These are phyloP conservation scores for Backusella westeae DNA, from an alignment of 192 early-diverging fungal genomes.

Conservation along the genomic window DNA sequence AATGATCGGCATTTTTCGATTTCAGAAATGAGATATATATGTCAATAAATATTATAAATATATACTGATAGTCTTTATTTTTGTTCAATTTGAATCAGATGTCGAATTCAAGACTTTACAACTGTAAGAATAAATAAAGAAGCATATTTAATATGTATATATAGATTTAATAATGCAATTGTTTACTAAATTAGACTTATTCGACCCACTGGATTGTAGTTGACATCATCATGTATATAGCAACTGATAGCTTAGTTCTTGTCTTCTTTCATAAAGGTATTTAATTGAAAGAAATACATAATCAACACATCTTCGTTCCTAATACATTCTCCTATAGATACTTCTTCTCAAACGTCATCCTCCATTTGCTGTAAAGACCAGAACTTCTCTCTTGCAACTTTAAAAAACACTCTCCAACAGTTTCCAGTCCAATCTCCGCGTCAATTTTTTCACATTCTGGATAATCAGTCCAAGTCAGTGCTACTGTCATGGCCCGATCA, in stretches of 20 bases:
- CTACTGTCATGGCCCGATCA: constrained; percentile 13
- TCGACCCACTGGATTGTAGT: constrained; percentile 21
- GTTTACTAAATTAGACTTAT: constrained; percentile 5
- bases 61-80: not conserved
- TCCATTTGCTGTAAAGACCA: constrained; percentile 3
- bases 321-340: not conserved
- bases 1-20: not conserved
- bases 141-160: not conserved
- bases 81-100: constrained; percentile 7
- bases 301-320: not conserved
- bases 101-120: constrained; percentile 15
- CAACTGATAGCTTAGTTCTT: constrained; percentile 21
- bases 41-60: not conserved
- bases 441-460: constrained; percentile 17
- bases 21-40: not conserved
- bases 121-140: constrained; percentile 1
- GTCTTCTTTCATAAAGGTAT: constrained; percentile 25
- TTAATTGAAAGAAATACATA: constrained; percentile 6
- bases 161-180: constrained; percentile 4
- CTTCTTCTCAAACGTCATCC: not conserved
- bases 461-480: constrained; percentile 16
- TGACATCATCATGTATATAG: constrained; percentile 37
- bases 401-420: not conserved
- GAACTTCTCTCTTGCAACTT: not conserved
- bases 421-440: not conserved